These are phyloP conservation scores for Metschnikowia gelsemii DNA, from an alignment of 805 yeast species.

Conservation along the genomic window DNA sequence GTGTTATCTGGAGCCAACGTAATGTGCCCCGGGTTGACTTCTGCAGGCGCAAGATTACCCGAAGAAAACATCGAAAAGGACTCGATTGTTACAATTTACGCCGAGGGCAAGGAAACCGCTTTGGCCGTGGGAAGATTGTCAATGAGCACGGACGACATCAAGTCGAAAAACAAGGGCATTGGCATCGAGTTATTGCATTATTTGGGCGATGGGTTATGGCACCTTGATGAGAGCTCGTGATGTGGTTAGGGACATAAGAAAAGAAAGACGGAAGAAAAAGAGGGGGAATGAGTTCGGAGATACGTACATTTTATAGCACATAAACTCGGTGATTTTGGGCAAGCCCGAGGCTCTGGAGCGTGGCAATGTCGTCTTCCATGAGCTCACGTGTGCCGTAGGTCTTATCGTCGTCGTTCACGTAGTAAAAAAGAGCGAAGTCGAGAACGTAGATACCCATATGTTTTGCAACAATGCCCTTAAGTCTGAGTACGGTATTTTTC, in stretches of 20 bases:
- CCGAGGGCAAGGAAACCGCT: conserved; percentile 91
- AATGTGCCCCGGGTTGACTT: conserved; percentile 94
- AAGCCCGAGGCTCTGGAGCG: conserved; percentile 27
- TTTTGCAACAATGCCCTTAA: conserved; percentile 35
- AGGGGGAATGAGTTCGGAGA: neutral
- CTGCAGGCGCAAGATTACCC: conserved; percentile 81
- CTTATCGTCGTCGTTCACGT: conserved; percentile 22
- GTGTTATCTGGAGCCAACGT: conserved; percentile 94
- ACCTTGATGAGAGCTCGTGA: conserved; percentile 40
- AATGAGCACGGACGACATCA: conserved; percentile 90
- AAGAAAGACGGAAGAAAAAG: neutral
- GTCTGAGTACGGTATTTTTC: conserved; percentile 29
- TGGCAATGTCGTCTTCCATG: conserved; percentile 31
- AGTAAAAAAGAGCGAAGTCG: conserved; percentile 27
- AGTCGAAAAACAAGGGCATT: conserved; percentile 76
- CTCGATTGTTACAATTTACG: conserved; percentile 76
- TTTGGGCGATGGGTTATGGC: conserved; percentile 89
- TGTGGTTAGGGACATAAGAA: neutral
- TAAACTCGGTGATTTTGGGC: conserved; percentile 24
- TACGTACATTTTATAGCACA: conserved; percentile 2
- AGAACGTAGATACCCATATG: conserved; percentile 21
- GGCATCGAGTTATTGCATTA: conserved; percentile 84
- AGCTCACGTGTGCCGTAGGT: conserved; percentile 16
- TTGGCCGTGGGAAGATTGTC: conserved; percentile 84
- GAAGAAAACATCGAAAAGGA: conserved; percentile 66